Conservation (phyloP, 257 asterid species). For the Scutellaria baicalensis region DNA sequence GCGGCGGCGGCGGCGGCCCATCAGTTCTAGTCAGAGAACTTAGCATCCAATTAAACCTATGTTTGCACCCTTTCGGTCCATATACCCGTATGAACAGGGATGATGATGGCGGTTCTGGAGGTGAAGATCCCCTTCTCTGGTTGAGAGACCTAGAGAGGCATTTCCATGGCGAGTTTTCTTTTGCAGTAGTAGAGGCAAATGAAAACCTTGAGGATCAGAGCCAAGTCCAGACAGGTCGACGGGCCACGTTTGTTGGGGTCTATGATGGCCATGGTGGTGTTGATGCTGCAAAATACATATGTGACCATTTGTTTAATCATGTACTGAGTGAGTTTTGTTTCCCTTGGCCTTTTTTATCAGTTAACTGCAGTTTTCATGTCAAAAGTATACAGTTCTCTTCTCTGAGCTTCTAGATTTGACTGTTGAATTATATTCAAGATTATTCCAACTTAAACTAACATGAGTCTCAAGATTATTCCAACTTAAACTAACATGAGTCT, state of each 20-base stretch:
- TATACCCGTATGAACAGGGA: slow-evolving; percentile 76
- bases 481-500: no score
- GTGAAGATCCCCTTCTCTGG: slow-evolving; percentile 61
- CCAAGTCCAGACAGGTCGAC: slow-evolving; percentile 60
- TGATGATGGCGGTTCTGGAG: slow-evolving; percentile 37
- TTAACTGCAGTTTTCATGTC: background rate
- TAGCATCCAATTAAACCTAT: no score
- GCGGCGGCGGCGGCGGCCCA: no score
- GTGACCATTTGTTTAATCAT: slow-evolving; percentile 46
- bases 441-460: no score
- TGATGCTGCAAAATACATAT: slow-evolving; percentile 55
- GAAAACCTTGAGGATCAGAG: slow-evolving; percentile 63
- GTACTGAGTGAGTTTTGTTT: slow-evolving; percentile 45
- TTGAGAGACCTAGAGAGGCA: slow-evolving; percentile 76
- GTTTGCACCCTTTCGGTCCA: slow-evolving; percentile 64
- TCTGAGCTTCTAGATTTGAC: no score
- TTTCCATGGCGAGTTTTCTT: slow-evolving; percentile 70
- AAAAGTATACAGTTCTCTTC: background rate
- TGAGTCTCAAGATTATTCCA: no score
- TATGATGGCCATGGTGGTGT: slow-evolving; percentile 92
- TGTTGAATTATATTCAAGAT: no score
- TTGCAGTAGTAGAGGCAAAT: slow-evolving; percentile 71
- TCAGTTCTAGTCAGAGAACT: no score
- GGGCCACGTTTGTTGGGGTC: slow-evolving; percentile 67
- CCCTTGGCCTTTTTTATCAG: background rate